Evolutionary conservation across 495 filamentous ascomycete genomes (phyloP).

Genomic region (Geoglossum glabrum): DNA sequence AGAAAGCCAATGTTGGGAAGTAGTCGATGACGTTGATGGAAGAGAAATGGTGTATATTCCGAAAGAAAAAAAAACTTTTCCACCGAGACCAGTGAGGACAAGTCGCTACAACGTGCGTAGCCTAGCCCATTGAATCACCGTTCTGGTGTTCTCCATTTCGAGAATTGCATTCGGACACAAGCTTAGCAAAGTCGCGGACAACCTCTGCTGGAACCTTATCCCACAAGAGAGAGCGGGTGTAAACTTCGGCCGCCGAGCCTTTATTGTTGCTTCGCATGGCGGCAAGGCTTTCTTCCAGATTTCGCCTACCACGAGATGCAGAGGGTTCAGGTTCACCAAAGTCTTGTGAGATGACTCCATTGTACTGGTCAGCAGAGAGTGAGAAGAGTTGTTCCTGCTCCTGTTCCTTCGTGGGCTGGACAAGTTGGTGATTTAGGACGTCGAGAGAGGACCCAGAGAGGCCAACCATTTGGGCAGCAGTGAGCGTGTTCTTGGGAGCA

Average conservation of each 20-base stretch:
- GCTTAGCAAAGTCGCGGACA: slow-evolving; percentile 75
- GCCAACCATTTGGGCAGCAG: slow-evolving; percentile 24
- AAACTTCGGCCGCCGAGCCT: slow-evolving; percentile 60
- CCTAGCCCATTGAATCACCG: slow-evolving; percentile 7
- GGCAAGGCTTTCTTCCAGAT: slow-evolving; percentile 66
- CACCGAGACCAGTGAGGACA: neutral
- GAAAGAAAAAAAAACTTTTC: neutral
- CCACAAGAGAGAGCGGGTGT: slow-evolving; percentile 85
- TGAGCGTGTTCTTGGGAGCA: slow-evolving; percentile 2
- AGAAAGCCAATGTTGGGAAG: neutral
- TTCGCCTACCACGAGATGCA: slow-evolving; percentile 32
- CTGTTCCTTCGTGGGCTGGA: slow-evolving; percentile 62
- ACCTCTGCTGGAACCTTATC: slow-evolving; percentile 82
- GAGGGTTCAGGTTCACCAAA: slow-evolving; percentile 30
- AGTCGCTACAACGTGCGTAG: neutral
- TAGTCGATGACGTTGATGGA: neutral
- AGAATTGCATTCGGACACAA: slow-evolving; percentile 41
- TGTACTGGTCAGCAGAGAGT: slow-evolving; percentile 74
- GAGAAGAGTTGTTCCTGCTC: slow-evolving; percentile 78
- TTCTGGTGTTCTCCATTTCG: slow-evolving; percentile 10
- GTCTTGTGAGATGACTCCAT: slow-evolving; percentile 54
- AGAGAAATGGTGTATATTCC: neutral
- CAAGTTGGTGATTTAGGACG: slow-evolving; percentile 51
- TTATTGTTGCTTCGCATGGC: slow-evolving; percentile 51
- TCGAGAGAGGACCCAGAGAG: slow-evolving; percentile 46